A percentile compares a stretch with the other conserved stretches of the same genome.
phyloP scores from a whole-genome alignment of 495 filamentous ascomycete species.

The Xylaria longipes region DNA sequence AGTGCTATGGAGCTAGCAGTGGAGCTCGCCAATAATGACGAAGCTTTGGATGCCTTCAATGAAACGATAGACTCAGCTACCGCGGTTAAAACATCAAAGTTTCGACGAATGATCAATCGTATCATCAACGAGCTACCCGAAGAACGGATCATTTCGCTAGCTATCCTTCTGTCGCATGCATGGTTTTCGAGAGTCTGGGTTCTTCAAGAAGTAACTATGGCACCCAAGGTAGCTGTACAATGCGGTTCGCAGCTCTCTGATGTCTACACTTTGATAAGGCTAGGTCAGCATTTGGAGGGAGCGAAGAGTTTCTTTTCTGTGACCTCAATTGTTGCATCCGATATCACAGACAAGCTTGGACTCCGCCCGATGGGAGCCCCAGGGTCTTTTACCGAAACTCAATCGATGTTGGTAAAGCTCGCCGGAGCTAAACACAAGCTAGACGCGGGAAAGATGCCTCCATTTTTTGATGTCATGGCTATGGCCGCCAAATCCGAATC shows the following conservation, averaged over 20 bases:
- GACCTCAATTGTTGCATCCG: background rate
- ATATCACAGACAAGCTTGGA: background rate
- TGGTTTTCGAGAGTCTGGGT: constrained; percentile 4
- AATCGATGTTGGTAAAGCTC: background rate
- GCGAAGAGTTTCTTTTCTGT: background rate
- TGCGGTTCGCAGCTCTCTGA: background rate
- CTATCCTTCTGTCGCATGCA: background rate
- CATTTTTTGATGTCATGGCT: background rate
- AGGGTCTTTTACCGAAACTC: background rate
- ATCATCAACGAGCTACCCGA: background rate
- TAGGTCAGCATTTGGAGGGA: background rate
- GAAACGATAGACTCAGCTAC: background rate
- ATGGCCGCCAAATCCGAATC: background rate
- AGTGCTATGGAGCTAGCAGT: background rate
- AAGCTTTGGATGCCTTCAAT: background rate
- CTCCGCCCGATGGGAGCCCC: background rate
- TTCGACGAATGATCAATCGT: background rate
- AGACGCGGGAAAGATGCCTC: background rate
- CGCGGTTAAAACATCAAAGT: background rate
- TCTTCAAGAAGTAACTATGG: background rate
- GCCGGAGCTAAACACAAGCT: background rate
- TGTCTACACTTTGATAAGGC: background rate
- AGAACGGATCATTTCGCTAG: background rate
- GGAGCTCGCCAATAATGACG: background rate
- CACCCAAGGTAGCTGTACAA: background rate